A percentile compares a stretch with the other conserved stretches of the same genome.
phyloP scores from a whole-genome alignment of 441 rosid genomes.

The California macrophylla region DNA sequence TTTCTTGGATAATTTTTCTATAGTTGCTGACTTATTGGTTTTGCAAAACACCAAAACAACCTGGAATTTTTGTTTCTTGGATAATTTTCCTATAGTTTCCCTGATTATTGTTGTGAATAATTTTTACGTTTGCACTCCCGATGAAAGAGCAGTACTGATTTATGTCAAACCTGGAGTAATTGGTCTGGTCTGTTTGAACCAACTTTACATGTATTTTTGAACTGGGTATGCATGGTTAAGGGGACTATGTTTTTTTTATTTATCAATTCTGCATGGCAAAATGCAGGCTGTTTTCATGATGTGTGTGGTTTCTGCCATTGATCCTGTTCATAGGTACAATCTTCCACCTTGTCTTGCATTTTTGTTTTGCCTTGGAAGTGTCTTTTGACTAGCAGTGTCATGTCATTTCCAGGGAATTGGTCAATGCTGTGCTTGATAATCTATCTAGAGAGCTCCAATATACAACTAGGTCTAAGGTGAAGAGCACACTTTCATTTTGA shows the following conservation, averaged over 20 bases:
- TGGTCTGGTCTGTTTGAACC: neutral
- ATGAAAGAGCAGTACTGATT: constrained; percentile 4
- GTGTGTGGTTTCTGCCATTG: constrained; percentile 71
- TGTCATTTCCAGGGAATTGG: constrained; percentile 58
- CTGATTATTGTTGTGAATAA: neutral
- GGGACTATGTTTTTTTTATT: constrained; percentile 6
- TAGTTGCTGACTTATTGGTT: neutral
- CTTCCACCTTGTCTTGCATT: constrained; percentile 7
- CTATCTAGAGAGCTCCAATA: constrained; percentile 73
- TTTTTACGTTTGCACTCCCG: neutral
- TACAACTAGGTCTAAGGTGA: constrained; percentile 71
- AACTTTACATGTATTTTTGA: neutral
- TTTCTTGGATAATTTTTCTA: neutral
- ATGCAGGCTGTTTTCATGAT: constrained; percentile 89
- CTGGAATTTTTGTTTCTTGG: neutral
- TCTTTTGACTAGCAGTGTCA: constrained; percentile 20
- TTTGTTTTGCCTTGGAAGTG: constrained; percentile 4
- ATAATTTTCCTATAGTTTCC: neutral
- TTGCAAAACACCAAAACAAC: neutral
- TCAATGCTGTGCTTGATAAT: constrained; percentile 55
- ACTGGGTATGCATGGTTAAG: neutral
- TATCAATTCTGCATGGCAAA: constrained; percentile 17
- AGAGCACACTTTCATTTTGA: neutral
- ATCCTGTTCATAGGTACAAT: constrained; percentile 73
- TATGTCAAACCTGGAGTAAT: neutral